Evolutionary conservation across 768 basidiomycete genomes (phyloP).

Genomic region (Leccinum imitatum): DNA sequence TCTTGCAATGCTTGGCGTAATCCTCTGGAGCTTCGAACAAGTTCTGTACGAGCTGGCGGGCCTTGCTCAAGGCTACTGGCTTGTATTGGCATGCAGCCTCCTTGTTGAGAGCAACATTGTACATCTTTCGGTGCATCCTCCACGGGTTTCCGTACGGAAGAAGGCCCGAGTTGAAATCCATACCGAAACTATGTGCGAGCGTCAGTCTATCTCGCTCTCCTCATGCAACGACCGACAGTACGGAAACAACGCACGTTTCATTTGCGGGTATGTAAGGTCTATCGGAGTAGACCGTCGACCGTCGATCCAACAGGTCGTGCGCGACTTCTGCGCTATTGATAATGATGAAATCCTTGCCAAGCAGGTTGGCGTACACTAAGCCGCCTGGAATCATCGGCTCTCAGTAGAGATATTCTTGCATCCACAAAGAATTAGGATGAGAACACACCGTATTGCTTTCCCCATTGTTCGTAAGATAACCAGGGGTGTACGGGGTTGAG

Average conservation of each 20-base stretch:
- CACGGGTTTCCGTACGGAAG: constrained; percentile 32
- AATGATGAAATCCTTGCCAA: constrained; percentile 30
- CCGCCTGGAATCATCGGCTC: constrained; percentile 13
- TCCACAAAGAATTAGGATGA: neutral
- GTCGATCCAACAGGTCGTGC: constrained; percentile 25
- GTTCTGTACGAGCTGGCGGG: constrained; percentile 24
- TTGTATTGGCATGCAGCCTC: constrained; percentile 12
- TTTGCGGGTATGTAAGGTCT: constrained; percentile 24
- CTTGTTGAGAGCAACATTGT: constrained; percentile 21
- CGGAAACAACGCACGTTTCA: constrained; percentile 14
- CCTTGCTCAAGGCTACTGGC: constrained; percentile 17
- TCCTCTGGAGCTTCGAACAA: constrained; percentile 21
- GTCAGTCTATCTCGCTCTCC: neutral
- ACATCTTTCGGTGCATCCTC: constrained; percentile 33
- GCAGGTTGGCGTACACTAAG: constrained; percentile 26
- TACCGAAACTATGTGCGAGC: constrained; percentile 22
- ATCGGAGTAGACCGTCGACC: constrained; percentile 29
- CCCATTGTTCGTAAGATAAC: constrained; percentile 36
- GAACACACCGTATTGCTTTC: constrained; percentile 31
- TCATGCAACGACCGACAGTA: neutral
- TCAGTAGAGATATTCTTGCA: neutral
- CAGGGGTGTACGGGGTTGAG: constrained; percentile 27
- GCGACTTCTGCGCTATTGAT: constrained; percentile 25
- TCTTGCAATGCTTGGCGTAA: constrained; percentile 16
- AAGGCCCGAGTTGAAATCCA: constrained; percentile 30